These are phyloP conservation scores for Linnemannia zychae DNA, from an alignment of 192 early-diverging fungal species.

Conservation along the genomic window DNA sequence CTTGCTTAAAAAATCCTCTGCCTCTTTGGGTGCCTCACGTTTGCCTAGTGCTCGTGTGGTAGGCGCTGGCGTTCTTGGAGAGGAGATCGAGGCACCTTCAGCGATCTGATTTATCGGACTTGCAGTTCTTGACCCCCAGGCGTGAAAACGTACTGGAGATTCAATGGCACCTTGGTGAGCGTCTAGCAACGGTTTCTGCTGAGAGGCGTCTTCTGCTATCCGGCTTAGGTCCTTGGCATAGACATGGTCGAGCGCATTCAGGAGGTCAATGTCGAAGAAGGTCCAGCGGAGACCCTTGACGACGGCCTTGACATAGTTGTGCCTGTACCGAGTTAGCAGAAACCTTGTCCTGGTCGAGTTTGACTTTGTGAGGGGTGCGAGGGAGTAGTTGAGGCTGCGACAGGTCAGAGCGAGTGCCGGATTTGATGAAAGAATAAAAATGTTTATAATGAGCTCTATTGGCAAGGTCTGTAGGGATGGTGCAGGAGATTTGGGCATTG, in stretches of 20 bases:
- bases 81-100: not conserved
- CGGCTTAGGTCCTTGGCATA: constrained; percentile 9
- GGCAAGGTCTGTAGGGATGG: constrained; percentile 29
- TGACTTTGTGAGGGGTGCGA: constrained; percentile 43
- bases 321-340: constrained; percentile 36
- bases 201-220: not conserved
- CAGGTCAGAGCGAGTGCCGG: constrained; percentile 39
- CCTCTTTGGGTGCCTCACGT: not conserved
- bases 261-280: constrained; percentile 42
- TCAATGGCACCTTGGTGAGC: not conserved
- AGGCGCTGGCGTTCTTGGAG: not conserved
- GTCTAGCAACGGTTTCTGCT: not conserved
- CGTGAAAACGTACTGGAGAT: not conserved
- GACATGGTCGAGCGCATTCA: constrained; percentile 27
- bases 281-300: constrained; percentile 52
- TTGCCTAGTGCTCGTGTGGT: not conserved
- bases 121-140: not conserved
- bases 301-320: constrained; percentile 53
- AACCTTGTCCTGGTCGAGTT: constrained; percentile 34
- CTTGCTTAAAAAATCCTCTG: constrained; percentile 11
- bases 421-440: constrained; percentile 47
- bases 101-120: not conserved
- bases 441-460: constrained; percentile 19
- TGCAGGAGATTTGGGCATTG: not conserved
- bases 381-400: constrained; percentile 21